Percentiles rank a stretch among this genome's conserved stretches.
phyloP scores from a whole-genome alignment of 805 yeast genomes.

The Sporopachydermia lactativora region DNA sequence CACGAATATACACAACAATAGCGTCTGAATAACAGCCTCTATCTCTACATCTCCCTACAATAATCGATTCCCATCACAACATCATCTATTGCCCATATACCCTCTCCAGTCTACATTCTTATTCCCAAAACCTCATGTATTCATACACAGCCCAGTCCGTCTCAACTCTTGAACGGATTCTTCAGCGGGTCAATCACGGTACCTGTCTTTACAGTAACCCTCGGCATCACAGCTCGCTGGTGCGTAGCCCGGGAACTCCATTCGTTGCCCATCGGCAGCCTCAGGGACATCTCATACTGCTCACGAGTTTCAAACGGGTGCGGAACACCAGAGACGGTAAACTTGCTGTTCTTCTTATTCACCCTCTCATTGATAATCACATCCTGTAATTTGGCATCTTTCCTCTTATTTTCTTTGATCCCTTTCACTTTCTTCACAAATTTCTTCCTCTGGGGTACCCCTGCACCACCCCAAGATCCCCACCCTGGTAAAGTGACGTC shows the following conservation, averaged over 20 bases:
- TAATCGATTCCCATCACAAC: no score
- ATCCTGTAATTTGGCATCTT: slow-evolving; percentile 59
- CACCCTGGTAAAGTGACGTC: slow-evolving; percentile 90
- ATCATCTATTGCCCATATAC: not conserved
- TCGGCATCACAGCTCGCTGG: slow-evolving; percentile 81
- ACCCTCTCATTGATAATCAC: slow-evolving; percentile 84
- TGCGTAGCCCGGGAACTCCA: slow-evolving; percentile 86
- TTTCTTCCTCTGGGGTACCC: slow-evolving; percentile 40
- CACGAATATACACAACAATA: no score
- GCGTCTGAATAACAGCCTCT: no score
- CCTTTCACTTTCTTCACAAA: slow-evolving; percentile 66
- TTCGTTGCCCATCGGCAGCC: slow-evolving; percentile 96
- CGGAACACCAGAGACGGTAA: slow-evolving; percentile 82
- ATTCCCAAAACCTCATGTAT: not conserved
- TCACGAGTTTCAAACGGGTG: slow-evolving; percentile 88
- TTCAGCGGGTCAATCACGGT: slow-evolving; percentile 82
- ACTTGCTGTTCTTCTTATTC: slow-evolving; percentile 74
- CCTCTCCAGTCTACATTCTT: not conserved
- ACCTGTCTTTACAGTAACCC: slow-evolving; percentile 77
- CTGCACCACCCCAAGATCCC: slow-evolving; percentile 93
- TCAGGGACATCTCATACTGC: slow-evolving; percentile 85
- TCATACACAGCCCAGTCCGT: not conserved
- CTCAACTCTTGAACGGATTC: slow-evolving; percentile 49
- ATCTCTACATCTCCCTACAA: no score
- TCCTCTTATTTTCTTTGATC: slow-evolving; percentile 58